Conservation (phyloP, 2,329 filamentous ascomycete genomes). For the Fusarium tanahbumbuense region DNA sequence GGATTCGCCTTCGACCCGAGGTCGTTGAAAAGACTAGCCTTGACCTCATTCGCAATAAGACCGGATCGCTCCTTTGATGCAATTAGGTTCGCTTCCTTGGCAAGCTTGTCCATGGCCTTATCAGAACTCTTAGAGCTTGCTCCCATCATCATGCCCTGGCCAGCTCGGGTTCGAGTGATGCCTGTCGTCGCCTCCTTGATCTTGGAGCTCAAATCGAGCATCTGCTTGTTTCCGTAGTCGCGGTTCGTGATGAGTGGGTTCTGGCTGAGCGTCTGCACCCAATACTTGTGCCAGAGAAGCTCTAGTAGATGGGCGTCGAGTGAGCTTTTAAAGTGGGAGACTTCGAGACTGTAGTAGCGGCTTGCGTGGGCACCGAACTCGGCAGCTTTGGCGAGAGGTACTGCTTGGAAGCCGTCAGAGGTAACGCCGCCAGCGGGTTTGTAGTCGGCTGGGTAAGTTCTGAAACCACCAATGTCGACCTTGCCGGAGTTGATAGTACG, state of each 20-base stretch:
- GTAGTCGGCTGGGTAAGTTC: conserved; percentile 85
- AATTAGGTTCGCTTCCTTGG: conserved; percentile 70
- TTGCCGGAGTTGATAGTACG: conserved; percentile 94
- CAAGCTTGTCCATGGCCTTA: conserved; percentile 68
- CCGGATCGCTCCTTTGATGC: conserved; percentile 72
- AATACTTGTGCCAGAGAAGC: conserved; percentile 98
- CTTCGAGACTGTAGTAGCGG: conserved; percentile 90
- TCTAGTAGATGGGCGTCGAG: conserved; percentile 89
- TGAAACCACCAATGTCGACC: conserved; percentile 96
- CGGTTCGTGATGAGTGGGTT: conserved; percentile 91
- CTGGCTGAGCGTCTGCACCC: conserved; percentile 94
- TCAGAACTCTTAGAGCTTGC: conserved; percentile 49
- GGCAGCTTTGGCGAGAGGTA: conserved; percentile 92
- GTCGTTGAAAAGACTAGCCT: conserved; percentile 70
- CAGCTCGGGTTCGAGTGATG: conserved; percentile 44
- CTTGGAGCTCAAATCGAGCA: conserved; percentile 87
- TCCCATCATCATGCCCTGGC: conserved; percentile 45
- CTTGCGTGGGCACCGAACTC: conserved; percentile 95
- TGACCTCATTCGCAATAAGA: conserved; percentile 70
- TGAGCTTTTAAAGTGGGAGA: conserved; percentile 93
- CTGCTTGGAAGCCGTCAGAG: conserved; percentile 75
- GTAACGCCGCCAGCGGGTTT: conserved; percentile 56
- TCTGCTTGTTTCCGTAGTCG: conserved; percentile 92
- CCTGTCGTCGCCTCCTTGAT: conserved; percentile 71
- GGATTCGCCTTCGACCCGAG: conserved; percentile 46